Base-by-base conservation (phyloP, 1,284 basidiomycete genomes). In the Rhodotorula sp. region DNA sequence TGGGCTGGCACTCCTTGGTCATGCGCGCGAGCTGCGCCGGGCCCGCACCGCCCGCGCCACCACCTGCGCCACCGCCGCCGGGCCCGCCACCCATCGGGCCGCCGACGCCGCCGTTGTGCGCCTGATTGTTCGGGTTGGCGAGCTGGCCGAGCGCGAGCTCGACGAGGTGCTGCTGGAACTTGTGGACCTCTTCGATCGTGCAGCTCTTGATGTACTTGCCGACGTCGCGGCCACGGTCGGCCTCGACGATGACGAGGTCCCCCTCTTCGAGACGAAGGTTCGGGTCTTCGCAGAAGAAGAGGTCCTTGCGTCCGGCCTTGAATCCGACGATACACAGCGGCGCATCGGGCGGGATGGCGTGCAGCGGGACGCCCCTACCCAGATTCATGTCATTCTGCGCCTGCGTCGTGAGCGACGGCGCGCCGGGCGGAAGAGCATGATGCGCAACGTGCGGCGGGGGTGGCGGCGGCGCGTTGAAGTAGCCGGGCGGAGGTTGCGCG, bases 271-370 rank as follows among this genome's bases (percentile, higher is more conserved):
- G 80, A 8, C 66, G 74, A 34, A 79, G 66, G 13, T 84, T 81
- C 25, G 87, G 83, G 78, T 92, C 89, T 4, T 88, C 89, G 76
- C 90, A 86, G 82, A 96, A 98, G 82, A 93, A 97, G 48, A 99
- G 84, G 81, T 98, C 96, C 72, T 93, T 95, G 44, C 96, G 88
- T 0, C 93, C 93, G 0, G 93, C 93, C 84, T 98, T 98, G 86
- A 99, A 99, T 80, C 97, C 92, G 78, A 98, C 91, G 78, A 98
- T 95, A 85, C 89, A 98, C 9, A 98, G 86, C n/a, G 91, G 91
- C 84, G 91, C 93, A 41, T 88, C 88, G 23, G 89, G 82, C 0
- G 93, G 89, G 45, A 99, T 88, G 45, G 89, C 84, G 78, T 90
- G 88, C 23, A 98, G 85, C 0, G 94, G 92, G 0, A 97, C 87